Conservation (phyloP, 192 early-diverging fungal species). For the Gryganskiella cystojenkinii region DNA sequence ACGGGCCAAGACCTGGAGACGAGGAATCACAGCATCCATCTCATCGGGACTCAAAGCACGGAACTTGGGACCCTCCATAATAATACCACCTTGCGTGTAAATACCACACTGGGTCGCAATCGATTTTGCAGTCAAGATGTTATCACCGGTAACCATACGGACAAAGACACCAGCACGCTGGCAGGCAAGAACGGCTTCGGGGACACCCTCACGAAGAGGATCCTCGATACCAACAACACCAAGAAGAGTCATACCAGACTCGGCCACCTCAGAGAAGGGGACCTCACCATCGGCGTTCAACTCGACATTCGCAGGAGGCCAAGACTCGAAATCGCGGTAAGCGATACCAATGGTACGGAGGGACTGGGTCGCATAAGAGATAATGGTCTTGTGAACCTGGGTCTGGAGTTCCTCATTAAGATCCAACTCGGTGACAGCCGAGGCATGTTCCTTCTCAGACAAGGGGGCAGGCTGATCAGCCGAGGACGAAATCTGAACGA, state of each 20-base stretch:
- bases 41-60: conserved; percentile 78
- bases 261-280: conserved; percentile 60
- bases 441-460: conserved; percentile 35
- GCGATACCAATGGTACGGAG: conserved; percentile 93
- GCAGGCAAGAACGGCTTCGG: conserved; percentile 87
- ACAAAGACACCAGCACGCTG: conserved; percentile 93
- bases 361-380: conserved; percentile 76
- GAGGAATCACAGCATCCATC: conserved; percentile 92
- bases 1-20: conserved; percentile 93
- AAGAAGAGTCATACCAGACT: conserved; percentile 72
- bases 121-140: conserved; percentile 87
- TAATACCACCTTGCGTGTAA: conserved; percentile 85
- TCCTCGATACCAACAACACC: conserved; percentile 97
- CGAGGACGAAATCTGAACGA: conserved; percentile 56
- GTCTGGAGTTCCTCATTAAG: conserved; percentile 44
- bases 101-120: conserved; percentile 97
- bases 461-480: conserved; percentile 18
- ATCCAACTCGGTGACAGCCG: conserved; percentile 40
- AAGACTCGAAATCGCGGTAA: conserved; percentile 81
- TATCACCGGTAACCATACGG: conserved; percentile 99
- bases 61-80: conserved; percentile 96
- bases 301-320: conserved; percentile 53
- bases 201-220: conserved; percentile 94
- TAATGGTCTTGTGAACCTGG: conserved; percentile 64
- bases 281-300: conserved; percentile 65